These are phyloP conservation scores for Geotrichum fermentans DNA, from an alignment of 1,139 yeast species.

Conservation along the genomic window DNA sequence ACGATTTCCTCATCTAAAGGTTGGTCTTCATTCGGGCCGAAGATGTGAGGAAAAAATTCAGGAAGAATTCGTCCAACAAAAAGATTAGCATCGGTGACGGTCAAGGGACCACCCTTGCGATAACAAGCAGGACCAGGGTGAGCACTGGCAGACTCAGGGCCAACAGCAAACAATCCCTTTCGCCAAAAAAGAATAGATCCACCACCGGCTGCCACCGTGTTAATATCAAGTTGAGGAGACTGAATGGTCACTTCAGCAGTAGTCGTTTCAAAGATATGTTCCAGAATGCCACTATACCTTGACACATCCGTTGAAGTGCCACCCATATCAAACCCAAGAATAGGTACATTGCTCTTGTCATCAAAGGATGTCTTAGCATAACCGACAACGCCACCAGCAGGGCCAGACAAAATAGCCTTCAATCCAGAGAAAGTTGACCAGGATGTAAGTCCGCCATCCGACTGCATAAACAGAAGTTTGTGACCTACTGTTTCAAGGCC, in stretches of 20 bases:
- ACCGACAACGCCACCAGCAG: conserved; percentile 61
- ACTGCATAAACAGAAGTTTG: conserved; percentile 52
- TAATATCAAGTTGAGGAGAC: conserved; percentile 54
- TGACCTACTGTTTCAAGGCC: conserved; percentile 44
- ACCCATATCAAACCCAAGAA: conserved; percentile 58
- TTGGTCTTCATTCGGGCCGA: conserved; percentile 50
- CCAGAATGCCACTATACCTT: conserved; percentile 45
- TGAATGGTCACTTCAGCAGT: conserved; percentile 54
- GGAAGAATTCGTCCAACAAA: conserved; percentile 49
- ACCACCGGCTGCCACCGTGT: conserved; percentile 60
- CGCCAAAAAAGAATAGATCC: conserved; percentile 49
- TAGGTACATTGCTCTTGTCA: conserved; percentile 35
- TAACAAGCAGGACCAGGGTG: conserved; percentile 60
- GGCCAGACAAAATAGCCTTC: conserved; percentile 51
- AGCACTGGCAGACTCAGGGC: conserved; percentile 54
- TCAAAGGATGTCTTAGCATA: conserved; percentile 47
- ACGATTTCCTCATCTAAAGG: conserved; percentile 45
- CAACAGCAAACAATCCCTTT: conserved; percentile 50
- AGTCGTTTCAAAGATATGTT: conserved; percentile 50
- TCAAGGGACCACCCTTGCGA: conserved; percentile 53
- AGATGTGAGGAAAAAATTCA: conserved; percentile 49
- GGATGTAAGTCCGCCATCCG: conserved; percentile 53
- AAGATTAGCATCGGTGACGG: conserved; percentile 53
- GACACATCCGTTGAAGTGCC: conserved; percentile 59
- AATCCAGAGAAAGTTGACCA: conserved; percentile 49